A percentile compares a stretch with the other conserved stretches of the same genome.
Conservation (phyloP, 2,329 filamentous ascomycete species). For the Trichoderma afroharzianum region DNA sequence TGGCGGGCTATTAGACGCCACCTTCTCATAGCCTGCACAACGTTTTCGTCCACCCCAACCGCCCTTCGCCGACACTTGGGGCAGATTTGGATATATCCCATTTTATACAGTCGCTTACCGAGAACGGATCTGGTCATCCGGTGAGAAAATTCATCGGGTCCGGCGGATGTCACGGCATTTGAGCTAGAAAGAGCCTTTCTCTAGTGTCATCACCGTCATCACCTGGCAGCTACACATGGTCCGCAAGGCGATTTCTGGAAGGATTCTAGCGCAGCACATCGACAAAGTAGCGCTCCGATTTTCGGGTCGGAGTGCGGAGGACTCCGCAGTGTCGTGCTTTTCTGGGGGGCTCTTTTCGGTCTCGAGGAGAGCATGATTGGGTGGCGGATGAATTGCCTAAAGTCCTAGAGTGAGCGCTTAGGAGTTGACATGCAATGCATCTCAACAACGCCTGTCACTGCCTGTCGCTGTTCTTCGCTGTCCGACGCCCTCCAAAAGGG, state of each 20-base stretch:
- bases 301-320: conserved; percentile 15
- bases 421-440: background rate
- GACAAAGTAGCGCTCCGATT: conserved; percentile 5
- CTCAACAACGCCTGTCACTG: background rate
- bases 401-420: background rate
- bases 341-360: background rate
- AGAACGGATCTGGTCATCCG: background rate
- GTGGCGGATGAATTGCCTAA: background rate
- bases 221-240: background rate
- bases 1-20: background rate
- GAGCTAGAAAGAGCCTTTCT: background rate
- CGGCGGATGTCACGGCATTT: background rate
- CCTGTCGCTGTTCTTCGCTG: background rate
- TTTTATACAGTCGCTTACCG: background rate
- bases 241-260: conserved; percentile 11
- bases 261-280: conserved; percentile 11
- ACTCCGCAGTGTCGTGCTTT: conserved; percentile 15
- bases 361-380: background rate
- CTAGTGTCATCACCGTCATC: background rate
- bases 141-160: background rate
- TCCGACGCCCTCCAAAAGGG: background rate
- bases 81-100: background rate
- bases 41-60: background rate
- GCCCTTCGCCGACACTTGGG: background rate
- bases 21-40: background rate